These are phyloP conservation scores for Penicillium sp. DNA, from an alignment of 2,329 filamentous ascomycete species.

Conservation along the genomic window DNA sequence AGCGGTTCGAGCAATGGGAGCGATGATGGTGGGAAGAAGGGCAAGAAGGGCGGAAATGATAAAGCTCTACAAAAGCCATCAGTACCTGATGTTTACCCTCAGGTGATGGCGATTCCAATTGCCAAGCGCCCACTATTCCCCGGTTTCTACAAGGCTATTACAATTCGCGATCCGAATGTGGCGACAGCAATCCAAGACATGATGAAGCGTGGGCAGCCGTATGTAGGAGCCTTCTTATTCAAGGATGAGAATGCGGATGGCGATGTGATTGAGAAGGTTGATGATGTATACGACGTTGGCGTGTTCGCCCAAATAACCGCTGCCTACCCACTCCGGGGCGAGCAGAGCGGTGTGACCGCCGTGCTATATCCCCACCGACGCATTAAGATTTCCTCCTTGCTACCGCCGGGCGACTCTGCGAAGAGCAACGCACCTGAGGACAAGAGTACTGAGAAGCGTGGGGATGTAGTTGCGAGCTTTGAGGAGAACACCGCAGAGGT, in stretches of 20 bases:
- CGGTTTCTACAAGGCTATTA: conserved; percentile 98
- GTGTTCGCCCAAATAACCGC: conserved; percentile 98
- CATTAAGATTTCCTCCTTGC: conserved; percentile 84
- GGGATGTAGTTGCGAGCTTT: conserved; percentile 95
- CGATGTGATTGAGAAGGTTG: conserved; percentile 86
- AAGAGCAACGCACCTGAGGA: conserved; percentile 40
- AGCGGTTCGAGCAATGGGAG: conserved; percentile 60
- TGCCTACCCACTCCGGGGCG: conserved; percentile 83
- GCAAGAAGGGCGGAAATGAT: conserved; percentile 70
- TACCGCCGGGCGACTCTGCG: conserved; percentile 64
- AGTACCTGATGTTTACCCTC: conserved; percentile 93
- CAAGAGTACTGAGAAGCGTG: conserved; percentile 71
- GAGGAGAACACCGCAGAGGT: conserved; percentile 76
- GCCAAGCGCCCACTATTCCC: conserved; percentile 92
- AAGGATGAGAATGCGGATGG: conserved; percentile 95
- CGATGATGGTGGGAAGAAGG: conserved; percentile 71
- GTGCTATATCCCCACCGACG: conserved; percentile 95
- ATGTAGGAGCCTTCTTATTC: conserved; percentile 94
- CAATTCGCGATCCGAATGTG: conserved; percentile 90
- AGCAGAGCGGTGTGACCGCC: conserved; percentile 83
- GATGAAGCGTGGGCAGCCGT: conserved; percentile 95
- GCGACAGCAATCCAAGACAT: conserved; percentile 92
- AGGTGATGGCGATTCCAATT: conserved; percentile 97
- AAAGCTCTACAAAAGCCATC: conserved; percentile 82
- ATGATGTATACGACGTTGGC: conserved; percentile 93